Conservation (phyloP, 208 protist genomes). For the Acanthamoeba quina region DNA sequence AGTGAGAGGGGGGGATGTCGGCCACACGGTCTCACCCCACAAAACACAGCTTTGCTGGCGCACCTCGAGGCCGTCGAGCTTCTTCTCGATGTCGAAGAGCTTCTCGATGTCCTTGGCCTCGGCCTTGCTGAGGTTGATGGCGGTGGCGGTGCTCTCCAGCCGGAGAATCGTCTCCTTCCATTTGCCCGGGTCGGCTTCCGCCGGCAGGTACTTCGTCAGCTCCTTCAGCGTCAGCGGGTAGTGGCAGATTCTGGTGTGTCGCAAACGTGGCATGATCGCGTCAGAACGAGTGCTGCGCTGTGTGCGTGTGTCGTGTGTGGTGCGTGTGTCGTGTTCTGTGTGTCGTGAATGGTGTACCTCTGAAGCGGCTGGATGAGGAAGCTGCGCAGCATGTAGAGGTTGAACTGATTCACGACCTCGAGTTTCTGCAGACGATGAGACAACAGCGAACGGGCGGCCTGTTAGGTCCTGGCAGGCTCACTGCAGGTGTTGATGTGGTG, state of each 20-base stretch:
- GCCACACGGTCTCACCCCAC: too few species aligned
- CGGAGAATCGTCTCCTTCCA: slow-evolving; percentile 34
- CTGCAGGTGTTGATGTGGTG: background rate
- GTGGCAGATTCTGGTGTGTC: background rate
- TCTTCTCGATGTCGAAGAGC: slow-evolving; percentile 43
- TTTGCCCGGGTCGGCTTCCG: slow-evolving; percentile 29
- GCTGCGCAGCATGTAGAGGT: slow-evolving; percentile 20
- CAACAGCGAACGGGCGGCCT: too few species aligned
- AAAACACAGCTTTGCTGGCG: background rate
- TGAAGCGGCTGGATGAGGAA: slow-evolving; percentile 32
- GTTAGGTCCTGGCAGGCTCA: background rate
- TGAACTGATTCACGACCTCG: slow-evolving; percentile 21
- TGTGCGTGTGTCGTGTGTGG: background rate
- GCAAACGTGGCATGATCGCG: too few species aligned
- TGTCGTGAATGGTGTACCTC: background rate
- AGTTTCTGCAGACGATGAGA: background rate
- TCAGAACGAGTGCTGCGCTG: background rate
- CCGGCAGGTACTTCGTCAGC: slow-evolving; percentile 24
- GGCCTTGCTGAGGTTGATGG: slow-evolving; percentile 30
- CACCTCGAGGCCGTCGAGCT: slow-evolving; percentile 25
- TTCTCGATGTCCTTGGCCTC: slow-evolving; percentile 46
- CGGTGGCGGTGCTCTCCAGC: slow-evolving; percentile 25
- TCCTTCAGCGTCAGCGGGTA: slow-evolving; percentile 38
- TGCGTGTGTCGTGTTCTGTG: too few species aligned
- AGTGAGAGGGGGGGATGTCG: too few species aligned